Evolutionary conservation across 78 protist genomes (phyloP), one percentile per base, ranked within the genome.

Genomic region (Dictyostelium capitatum): DNA sequence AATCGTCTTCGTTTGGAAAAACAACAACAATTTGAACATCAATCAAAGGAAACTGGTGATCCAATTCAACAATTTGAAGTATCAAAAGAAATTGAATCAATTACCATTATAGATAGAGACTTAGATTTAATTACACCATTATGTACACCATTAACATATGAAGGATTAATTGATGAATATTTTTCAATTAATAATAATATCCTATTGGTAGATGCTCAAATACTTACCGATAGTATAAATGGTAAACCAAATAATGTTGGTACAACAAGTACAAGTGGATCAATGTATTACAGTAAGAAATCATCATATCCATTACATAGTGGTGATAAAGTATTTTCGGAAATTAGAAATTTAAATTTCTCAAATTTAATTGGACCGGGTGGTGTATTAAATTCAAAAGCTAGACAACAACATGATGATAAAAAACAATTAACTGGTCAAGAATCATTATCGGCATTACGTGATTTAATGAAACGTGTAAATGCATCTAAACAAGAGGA

Each of bases 111-210:
- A 59, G 99, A 98, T 65, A 93, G 99, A 14, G 80, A 46, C 0
- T 64, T 89, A 17, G 97, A 97, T 56, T 23, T 82, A 28, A 41
- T 97, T 7, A 93, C 97, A 37, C 97, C 97, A 28, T 79, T 97
- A 56, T 69, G 82, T 54, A 89, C 97, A n/a, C 98, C 95, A 32
- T 84, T 98, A 9, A 98, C 99, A 7, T 98, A 98, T 57, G 99
- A 98, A 72, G 99, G 99, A 3, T 59, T 98, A 41, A 43, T 98
- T n/a, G 99, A 98, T 82, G 98, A 98, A 69, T 12, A 90, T 17
- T 97, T 92, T 51, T 95, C 98, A 30, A 92, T 98, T 59, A 25
- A 84, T 9, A 65, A 72, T 37, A 87, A 48, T 79, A 70, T 28
- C n/a, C 56, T 70, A 14, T 14, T 46, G 8, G 25, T 47, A 8